Base-by-base conservation (phyloP, 192 early-diverging fungal species). In the Linderina pennispora region DNA sequence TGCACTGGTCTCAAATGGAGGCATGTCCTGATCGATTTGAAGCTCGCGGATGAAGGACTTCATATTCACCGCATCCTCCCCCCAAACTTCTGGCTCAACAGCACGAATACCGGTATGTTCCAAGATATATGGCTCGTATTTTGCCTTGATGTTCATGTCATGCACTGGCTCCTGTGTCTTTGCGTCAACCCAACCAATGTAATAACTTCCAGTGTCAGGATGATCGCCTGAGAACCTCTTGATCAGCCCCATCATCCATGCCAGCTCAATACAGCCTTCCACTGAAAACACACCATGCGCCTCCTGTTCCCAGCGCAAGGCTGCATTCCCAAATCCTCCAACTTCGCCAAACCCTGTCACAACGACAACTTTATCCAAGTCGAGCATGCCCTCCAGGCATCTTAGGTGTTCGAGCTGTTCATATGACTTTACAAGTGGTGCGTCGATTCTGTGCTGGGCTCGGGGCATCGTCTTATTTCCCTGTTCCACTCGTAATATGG, bases 161-260 rank as follows among this genome's bases (percentile, higher is more conserved):
- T 85, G 71, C 47, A 92, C 83, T 23, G 90, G 90, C 52, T 88
- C 84, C 22, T 64, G 64, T 42, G 90, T 80, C 62, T 79, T 80
- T 41, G 75, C 80, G 67, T 92, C 90, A 35, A 92, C 77, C 90
- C 90, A 92, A 31, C 90, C 90, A 71, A 81, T 79, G 78, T 88
- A 91, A 32, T 76, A 17, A 8, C 32, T 17, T 15, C 74, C 76
- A 8, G 28, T 31, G 55, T 81, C 78, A 68, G 88, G 87, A 44
- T 89, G 71, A 18, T 77, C 79, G 43, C 88, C 88, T 43, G 81
- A 79, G 74, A 85, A 81, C 58, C 86, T 87, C 55, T 85, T 87
- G 71, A 92, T 87, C 50, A 80, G 84, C 40, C 87, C 87, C 90
- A 92, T 90, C 58, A 92, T 89, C 87, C 90, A 89, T 4, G 90